Evolutionary conservation across 1,139 yeast species (phyloP), one percentile per base, ranked within the genome.

Genomic region (Ogataea hybrid): DNA sequence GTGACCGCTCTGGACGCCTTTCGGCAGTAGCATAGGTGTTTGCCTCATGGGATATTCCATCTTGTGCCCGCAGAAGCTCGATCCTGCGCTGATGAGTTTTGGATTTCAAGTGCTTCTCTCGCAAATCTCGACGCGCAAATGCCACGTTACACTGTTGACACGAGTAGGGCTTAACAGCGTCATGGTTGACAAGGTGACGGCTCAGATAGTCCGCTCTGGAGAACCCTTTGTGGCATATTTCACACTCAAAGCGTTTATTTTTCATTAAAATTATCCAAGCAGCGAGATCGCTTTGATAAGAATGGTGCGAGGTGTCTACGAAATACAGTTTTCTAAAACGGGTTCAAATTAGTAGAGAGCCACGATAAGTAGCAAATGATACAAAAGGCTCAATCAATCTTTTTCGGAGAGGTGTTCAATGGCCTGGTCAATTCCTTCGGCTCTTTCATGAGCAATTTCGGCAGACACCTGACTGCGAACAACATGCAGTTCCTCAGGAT

Each of bases 401-500:
- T 34, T 34, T 8, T 34, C 44, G 3, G 34, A n/a, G 12, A 28
- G 34, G 15, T 27, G 18, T 14, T 43, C 47, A 10, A 43, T 32
- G 10, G 43, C 34, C 15, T 31, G 36, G 6, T 38, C 48, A 22
- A 42, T 28, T 6, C 21, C 37, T 6, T 31, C 35, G 4, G n/a
- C 17, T 23, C 49, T 37, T 14, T 48, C 46, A 43, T 54, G 35
- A 3, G 41, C 32, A 14, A 46, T 27, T 20, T 46, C 42, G 11
- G 58, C 60, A 15, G 58, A 52, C 35, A 80, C 69, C 63, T 80
- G 87, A 23, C 82, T 74, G 56, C 70, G 73, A 17, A 81, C 85
- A 20, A 79, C 82, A 57, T 82, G 88, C 53, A 84, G 60, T 49
- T 79, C 71, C 47, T 83, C 89, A 3, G 89, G 89, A 52, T 84